phyloP scores from a whole-genome alignment of 441 rosid species.

The Pelargonium myrrhifolium region DNA sequence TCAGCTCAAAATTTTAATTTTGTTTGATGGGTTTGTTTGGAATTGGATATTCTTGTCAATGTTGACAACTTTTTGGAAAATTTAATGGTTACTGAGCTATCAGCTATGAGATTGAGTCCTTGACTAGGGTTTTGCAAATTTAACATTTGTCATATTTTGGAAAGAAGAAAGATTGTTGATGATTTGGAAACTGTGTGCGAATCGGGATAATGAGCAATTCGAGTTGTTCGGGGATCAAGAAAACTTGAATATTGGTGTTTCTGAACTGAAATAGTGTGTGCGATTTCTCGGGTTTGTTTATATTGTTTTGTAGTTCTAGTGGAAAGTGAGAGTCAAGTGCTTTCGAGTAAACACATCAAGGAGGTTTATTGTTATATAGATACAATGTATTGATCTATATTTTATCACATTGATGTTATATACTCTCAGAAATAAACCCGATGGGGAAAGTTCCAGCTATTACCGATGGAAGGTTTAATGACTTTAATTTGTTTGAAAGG shows the following conservation, averaged over 20 bases:
- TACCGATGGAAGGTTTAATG: slow-evolving; percentile 71
- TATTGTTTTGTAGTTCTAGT: no score
- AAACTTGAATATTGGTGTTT: no score
- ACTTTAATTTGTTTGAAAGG: slow-evolving; percentile 64
- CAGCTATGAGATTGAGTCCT: background rate
- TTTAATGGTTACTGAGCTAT: background rate
- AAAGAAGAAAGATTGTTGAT: background rate
- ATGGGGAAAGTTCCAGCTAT: slow-evolving; percentile 64
- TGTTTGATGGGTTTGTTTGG: background rate
- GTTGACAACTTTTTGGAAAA: background rate
- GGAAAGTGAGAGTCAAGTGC: no score
- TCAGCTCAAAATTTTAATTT: background rate
- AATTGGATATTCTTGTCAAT: background rate
- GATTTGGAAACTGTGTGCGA: background rate
- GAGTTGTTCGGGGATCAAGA: no score
- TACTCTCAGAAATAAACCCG: slow-evolving; percentile 62
- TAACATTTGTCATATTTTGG: background rate
- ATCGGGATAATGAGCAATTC: no score
- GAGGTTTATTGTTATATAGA: background rate
- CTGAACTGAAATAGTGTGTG: no score
- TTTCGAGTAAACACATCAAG: background rate
- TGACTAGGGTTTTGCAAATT: background rate
- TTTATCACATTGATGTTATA: background rate
- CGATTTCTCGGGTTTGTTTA: no score
- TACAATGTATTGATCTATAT: background rate